Evolutionary conservation across 306 rosid genomes (phyloP).

Genomic region (Herpetospermum pedunculosum): DNA sequence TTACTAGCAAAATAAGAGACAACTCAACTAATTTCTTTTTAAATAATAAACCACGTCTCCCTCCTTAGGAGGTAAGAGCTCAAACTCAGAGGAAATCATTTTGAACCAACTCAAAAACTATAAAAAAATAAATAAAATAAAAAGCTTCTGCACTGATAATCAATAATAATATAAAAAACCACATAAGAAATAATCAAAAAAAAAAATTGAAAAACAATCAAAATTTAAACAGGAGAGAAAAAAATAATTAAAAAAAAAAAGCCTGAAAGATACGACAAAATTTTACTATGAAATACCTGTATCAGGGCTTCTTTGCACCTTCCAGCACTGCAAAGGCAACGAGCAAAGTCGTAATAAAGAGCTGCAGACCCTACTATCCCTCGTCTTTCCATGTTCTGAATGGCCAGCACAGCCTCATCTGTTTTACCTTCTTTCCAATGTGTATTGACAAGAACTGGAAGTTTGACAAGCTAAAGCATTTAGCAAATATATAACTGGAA

Average conservation of each 20-base stretch:
- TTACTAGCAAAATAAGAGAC: too few species aligned
- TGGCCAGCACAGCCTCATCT: slow-evolving; percentile 60
- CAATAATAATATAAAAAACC: neutral
- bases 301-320: slow-evolving; percentile 72
- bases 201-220: neutral
- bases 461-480: slow-evolving; percentile 12
- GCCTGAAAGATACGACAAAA: neutral
- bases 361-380: slow-evolving; percentile 95
- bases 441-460: slow-evolving; percentile 72
- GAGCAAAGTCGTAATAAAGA: slow-evolving; percentile 88
- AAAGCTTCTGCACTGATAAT: neutral
- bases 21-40: neutral
- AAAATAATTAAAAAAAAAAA: neutral
- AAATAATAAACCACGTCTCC: neutral
- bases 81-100: neutral
- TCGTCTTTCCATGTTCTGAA: slow-evolving; percentile 72
- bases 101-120: neutral
- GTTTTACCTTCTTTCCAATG: slow-evolving; percentile 76
- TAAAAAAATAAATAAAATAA: too few species aligned
- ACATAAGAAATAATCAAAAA: neutral
- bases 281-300: slow-evolving; percentile 39
- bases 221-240: neutral
- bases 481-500: neutral
- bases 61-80: neutral
- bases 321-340: slow-evolving; percentile 89